Evolutionary conservation across 306 rosid genomes (phyloP), one percentile per base, ranked within the genome.

Genomic region (Vigna reflexopilosa): DNA sequence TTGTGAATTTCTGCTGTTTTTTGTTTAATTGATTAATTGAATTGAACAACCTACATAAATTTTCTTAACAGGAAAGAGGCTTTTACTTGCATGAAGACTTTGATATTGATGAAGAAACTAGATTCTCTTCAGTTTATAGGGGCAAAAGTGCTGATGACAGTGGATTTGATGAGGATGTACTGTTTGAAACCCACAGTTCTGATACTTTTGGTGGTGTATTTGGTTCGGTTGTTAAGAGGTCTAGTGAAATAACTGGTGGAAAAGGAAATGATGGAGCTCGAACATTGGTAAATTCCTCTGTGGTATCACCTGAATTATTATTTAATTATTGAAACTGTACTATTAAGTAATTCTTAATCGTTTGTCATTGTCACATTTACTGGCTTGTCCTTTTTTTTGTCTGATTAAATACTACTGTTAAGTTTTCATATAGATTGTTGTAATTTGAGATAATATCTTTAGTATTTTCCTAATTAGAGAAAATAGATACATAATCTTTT

Each of bases 41-140:
- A 28, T 63, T 52, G 52, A 70, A 48, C 72, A 24, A 75, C 28
- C 78, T 63, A 56, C 49, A 0, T 86, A 28, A 65, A 70, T 59
- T 81, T 38, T 82, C 50, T 79, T 20, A 42, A 74, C 90, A 95
- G 99, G 99, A 95, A 91, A 90, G 99, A 89, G 99, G 99, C 51
- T 80, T 82, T 61, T 70, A 73, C 48, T 71, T 86, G 1, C 72
- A 73, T 54, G 90, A 77, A 59, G 83, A 77, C 81, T 80, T 89
- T 61, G 98, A 91, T 81, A 86, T 93, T 45, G 99, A 95, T 70
- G 99, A 95, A 83, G 99, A 95, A 88, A 86, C 98, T 64, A 95
- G 89, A 85, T 96, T 81, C 84, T 96, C 99, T 80, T 90, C 99
- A 15, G 99, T 96, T 68, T 77, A 51, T 82, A 88, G 99, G 71